These are phyloP conservation scores for Aspergillus quadrilineatus DNA, from an alignment of 2,329 filamentous ascomycete species.

Conservation along the genomic window DNA sequence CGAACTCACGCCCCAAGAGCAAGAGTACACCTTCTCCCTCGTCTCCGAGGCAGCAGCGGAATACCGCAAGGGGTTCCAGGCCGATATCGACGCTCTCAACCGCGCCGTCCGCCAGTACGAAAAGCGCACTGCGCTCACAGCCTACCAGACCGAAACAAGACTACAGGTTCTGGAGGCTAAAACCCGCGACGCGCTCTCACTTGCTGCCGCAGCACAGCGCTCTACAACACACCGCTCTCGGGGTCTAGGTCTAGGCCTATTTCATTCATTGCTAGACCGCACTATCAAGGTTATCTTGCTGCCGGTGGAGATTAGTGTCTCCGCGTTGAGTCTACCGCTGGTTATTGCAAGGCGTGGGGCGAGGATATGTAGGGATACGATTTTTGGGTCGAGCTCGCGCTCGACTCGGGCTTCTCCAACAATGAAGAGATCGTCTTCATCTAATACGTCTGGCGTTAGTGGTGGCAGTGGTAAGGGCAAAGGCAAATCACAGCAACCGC, in stretches of 20 bases:
- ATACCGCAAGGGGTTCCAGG: conserved; percentile 66
- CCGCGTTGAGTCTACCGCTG: conserved; percentile 33
- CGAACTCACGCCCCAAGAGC: conserved; percentile 23
- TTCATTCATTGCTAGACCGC: conserved; percentile 37
- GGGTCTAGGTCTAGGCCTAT: conserved; percentile 18
- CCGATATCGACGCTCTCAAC: conserved; percentile 83
- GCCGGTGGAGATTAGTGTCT: conserved; percentile 34
- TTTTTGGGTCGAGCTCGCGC: not conserved
- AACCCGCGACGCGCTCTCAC: conserved; percentile 72
- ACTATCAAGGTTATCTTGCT: conserved; percentile 36
- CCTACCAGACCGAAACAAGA: conserved; percentile 72
- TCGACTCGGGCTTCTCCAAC: not conserved
- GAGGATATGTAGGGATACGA: conserved; percentile 5
- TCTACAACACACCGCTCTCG: conserved; percentile 20
- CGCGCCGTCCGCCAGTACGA: conserved; percentile 88
- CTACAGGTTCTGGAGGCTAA: conserved; percentile 70
- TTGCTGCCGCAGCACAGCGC: conserved; percentile 69
- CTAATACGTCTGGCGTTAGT: not conserved
- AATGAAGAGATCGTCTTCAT: not conserved
- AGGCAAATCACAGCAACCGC: conserved; percentile 22
- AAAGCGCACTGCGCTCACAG: conserved; percentile 75
- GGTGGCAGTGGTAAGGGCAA: conserved; percentile 14
- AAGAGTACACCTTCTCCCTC: conserved; percentile 43
- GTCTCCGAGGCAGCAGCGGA: conserved; percentile 49
- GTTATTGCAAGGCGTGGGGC: conserved; percentile 23